These are phyloP conservation scores for Trifolium pratense DNA, from an alignment of 306 rosid genomes.

Conservation along the genomic window DNA sequence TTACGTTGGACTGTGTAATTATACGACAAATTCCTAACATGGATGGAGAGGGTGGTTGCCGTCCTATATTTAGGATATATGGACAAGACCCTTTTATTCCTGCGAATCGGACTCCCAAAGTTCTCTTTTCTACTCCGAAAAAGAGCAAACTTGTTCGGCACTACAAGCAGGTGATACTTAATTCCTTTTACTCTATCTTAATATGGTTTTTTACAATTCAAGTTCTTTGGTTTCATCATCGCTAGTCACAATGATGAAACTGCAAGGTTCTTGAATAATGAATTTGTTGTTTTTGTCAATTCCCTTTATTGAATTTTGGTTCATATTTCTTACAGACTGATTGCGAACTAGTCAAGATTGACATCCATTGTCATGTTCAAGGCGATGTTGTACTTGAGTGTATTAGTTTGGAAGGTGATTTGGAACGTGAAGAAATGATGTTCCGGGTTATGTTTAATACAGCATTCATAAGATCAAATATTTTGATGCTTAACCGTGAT, in stretches of 20 bases:
- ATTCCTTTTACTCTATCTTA: constrained; percentile 33
- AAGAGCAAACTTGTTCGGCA: constrained; percentile 78
- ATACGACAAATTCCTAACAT: constrained; percentile 76
- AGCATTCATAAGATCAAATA: constrained; percentile 93
- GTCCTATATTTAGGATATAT: constrained; percentile 93
- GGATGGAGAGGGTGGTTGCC: constrained; percentile 89
- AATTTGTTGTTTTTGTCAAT: constrained; percentile 20
- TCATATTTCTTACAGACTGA: constrained; percentile 67
- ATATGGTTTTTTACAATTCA: constrained; percentile 2
- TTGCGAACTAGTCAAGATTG: constrained; percentile 87
- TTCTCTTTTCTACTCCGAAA: constrained; percentile 91
- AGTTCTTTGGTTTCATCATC: background rate
- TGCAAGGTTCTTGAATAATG: constrained; percentile 31
- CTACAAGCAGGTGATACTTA: constrained; percentile 78
- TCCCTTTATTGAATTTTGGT: constrained; percentile 22
- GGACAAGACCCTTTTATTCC: constrained; percentile 96
- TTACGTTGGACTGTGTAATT: constrained; percentile 84
- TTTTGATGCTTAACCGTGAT: constrained; percentile 93
- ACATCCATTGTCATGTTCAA: constrained; percentile 91
- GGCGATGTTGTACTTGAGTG: constrained; percentile 98
- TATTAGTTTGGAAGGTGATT: constrained; percentile 77
- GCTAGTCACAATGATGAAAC: background rate
- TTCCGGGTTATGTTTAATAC: constrained; percentile 97
- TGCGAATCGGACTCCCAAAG: constrained; percentile 82
- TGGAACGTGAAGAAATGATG: constrained; percentile 90